Evolutionary conservation across 1,284 basidiomycete genomes (phyloP).

Genomic region (Marasmius tenuissimus): DNA sequence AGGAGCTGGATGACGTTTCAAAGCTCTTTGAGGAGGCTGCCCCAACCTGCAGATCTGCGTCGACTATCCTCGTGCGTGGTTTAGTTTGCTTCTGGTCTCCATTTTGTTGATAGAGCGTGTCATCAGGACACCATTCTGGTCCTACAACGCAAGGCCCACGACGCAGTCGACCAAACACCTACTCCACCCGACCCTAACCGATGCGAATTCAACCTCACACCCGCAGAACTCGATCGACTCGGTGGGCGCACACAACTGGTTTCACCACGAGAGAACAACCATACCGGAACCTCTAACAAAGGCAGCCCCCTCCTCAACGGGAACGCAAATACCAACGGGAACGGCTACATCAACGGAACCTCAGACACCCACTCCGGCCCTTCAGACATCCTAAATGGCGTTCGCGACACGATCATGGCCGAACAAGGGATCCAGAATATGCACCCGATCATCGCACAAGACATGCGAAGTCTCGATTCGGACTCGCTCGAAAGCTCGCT

Average conservation of each 20-base stretch:
- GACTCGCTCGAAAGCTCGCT: conserved; percentile 19
- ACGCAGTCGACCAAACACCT: conserved; percentile 39
- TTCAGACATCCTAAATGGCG: neutral
- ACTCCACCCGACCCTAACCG: conserved; percentile 9
- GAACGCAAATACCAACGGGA: neutral
- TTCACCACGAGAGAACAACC: conserved; percentile 15
- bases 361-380: neutral
- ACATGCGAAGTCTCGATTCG: conserved; percentile 26
- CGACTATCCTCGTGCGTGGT: conserved; percentile 47
- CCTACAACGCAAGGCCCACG: conserved; percentile 52
- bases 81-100: neutral
- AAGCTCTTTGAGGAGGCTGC: conserved; percentile 55
- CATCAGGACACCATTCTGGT: conserved; percentile 48
- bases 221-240: conserved; percentile 59
- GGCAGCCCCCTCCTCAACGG: neutral
- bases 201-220: conserved; percentile 20
- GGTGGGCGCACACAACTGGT: conserved; percentile 59
- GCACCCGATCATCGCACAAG: conserved; percentile 30
- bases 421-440: conserved; percentile 11
- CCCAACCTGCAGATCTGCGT: conserved; percentile 44
- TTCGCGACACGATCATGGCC: neutral
- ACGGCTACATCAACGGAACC: neutral
- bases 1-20: conserved; percentile 54
- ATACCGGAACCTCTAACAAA: neutral
- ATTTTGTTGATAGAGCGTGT: conserved; percentile 6